Conservation (phyloP, 208 protist species). For the Porcisia hertigi region DNA sequence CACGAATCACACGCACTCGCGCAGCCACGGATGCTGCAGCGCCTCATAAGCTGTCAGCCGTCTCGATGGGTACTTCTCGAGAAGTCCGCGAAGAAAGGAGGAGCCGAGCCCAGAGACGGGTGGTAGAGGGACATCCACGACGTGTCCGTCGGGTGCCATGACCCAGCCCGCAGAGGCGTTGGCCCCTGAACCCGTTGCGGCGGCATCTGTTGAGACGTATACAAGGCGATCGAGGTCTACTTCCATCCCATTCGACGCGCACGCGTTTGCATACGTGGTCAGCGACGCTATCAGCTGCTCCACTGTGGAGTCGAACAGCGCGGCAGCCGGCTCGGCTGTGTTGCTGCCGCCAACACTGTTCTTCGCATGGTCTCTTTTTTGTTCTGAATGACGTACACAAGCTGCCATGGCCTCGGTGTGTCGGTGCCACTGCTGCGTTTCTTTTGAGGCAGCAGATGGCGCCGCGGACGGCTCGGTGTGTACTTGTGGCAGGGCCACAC, state of each 20-base stretch:
- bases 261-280: constrained; percentile 17
- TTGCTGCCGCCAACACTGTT: constrained; percentile 5
- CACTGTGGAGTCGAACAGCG: constrained; percentile 24
- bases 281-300: constrained; percentile 21
- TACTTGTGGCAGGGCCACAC: constrained; percentile 6
- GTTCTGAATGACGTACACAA: constrained; percentile 13
- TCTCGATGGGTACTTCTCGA: constrained; percentile 58
- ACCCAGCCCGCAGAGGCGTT: background rate
- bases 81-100: constrained; percentile 46
- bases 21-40: constrained; percentile 70
- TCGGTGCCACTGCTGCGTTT: constrained; percentile 17
- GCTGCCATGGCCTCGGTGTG: constrained; percentile 23
- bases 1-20: constrained; percentile 29
- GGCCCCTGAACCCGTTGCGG: background rate
- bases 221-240: constrained; percentile 41
- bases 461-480: background rate
- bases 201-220: constrained; percentile 16
- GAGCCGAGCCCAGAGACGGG: constrained; percentile 37
- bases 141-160: constrained; percentile 1
- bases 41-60: constrained; percentile 75
- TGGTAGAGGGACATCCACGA: constrained; percentile 23
- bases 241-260: constrained; percentile 13
- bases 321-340: background rate
- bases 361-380: background rate
- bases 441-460: background rate